Evolutionary conservation across 2,329 filamentous ascomycete species (phyloP).

Genomic region (Neopestalotiopsis clavispora): DNA sequence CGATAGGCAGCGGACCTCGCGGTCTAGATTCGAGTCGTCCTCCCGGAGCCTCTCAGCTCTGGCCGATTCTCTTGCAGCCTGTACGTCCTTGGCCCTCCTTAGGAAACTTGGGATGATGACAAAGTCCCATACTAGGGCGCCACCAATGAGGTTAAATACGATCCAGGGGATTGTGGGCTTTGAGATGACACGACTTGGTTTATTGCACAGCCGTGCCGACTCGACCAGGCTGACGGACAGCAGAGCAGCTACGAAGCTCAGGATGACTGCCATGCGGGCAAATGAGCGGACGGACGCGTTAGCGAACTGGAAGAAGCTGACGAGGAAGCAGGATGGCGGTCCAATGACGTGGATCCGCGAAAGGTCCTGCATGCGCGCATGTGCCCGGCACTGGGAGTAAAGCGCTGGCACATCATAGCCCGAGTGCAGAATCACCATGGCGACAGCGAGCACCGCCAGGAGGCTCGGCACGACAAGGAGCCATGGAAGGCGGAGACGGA

Average conservation of each 20-base stretch:
- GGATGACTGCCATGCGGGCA: slow-evolving; percentile 46
- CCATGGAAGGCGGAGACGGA: slow-evolving; percentile 57
- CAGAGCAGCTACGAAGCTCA: slow-evolving; percentile 51
- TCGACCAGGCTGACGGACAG: slow-evolving; percentile 56
- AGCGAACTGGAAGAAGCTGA: slow-evolving; percentile 54
- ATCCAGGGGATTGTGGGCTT: slow-evolving; percentile 47
- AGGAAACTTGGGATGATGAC: slow-evolving; percentile 56
- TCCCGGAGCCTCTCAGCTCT: slow-evolving; percentile 26
- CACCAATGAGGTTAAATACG: slow-evolving; percentile 53
- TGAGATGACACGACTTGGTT: slow-evolving; percentile 34
- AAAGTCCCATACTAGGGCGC: slow-evolving; percentile 57
- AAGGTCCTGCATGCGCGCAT: slow-evolving; percentile 48
- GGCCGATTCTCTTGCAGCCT: slow-evolving; percentile 28
- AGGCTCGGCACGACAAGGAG: slow-evolving; percentile 55
- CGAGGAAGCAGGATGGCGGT: slow-evolving; percentile 52
- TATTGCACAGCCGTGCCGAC: slow-evolving; percentile 48
- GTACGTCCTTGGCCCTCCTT: slow-evolving; percentile 43
- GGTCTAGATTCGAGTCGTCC: slow-evolving; percentile 34
- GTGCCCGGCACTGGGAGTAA: slow-evolving; percentile 58
- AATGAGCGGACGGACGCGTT: slow-evolving; percentile 45
- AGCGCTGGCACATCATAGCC: slow-evolving; percentile 58
- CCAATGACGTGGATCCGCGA: slow-evolving; percentile 51
- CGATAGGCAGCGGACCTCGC: slow-evolving; percentile 41
- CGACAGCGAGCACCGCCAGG: slow-evolving; percentile 47
- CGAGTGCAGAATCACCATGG: slow-evolving; percentile 48